Evolutionary conservation across 345 rosid genomes (phyloP).

Genomic region (Acer yangbiense): DNA sequence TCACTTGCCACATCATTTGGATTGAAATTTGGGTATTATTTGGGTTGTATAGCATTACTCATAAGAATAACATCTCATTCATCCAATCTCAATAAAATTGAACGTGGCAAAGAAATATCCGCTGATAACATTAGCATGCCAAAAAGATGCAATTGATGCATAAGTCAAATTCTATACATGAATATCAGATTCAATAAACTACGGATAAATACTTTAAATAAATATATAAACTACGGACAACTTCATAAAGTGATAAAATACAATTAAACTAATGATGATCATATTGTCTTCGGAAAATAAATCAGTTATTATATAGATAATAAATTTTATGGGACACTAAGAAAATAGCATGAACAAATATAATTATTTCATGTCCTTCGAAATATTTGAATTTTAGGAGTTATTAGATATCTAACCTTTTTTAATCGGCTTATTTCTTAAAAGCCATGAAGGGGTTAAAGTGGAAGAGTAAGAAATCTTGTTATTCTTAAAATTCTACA

Average conservation of each 20-base stretch:
- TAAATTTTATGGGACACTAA: not conserved
- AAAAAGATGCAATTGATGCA: not conserved
- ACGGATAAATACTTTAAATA: too few relatives aligned
- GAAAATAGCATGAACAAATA: constrained; percentile 4
- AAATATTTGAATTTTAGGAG: too few relatives aligned
- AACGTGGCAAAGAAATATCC: not conserved
- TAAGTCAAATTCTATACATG: not conserved
- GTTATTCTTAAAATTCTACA: not conserved
- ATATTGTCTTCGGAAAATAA: not conserved
- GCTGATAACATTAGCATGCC: not conserved
- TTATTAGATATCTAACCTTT: too few relatives aligned
- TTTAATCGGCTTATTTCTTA: not conserved
- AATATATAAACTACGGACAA: too few relatives aligned
- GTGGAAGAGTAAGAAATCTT: not conserved
- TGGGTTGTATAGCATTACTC: too few relatives aligned
- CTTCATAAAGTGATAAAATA: not conserved
- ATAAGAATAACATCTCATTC: not conserved
- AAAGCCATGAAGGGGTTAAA: not conserved
- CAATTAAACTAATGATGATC: too few relatives aligned
- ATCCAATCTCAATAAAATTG: not conserved
- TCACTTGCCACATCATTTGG: too few relatives aligned
- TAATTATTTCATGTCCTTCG: not conserved
- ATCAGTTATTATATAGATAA: not conserved
- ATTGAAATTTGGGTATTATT: too few relatives aligned
- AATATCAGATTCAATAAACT: not conserved